Evolutionary conservation across 805 yeast genomes (phyloP).

Genomic region (Ogataea methanolica): DNA sequence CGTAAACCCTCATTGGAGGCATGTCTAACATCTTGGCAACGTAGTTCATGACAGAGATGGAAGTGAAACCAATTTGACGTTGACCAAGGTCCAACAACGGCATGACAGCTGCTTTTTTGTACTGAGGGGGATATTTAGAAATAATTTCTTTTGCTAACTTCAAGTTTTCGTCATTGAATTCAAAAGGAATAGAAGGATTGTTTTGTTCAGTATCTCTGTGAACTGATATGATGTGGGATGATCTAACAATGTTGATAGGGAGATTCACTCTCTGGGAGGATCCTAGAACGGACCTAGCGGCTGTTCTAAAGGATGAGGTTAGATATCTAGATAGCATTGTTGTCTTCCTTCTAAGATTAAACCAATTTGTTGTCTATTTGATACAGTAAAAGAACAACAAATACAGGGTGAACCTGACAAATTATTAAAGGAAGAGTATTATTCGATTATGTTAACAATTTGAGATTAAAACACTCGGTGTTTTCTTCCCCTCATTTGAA

Average conservation of each 20-base stretch:
- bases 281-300: neutral
- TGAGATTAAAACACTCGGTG: too few relatives aligned
- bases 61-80: constrained; percentile 81
- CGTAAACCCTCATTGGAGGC: constrained; percentile 94
- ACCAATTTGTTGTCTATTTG: too few relatives aligned
- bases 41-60: constrained; percentile 84
- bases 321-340: neutral
- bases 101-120: constrained; percentile 86
- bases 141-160: constrained; percentile 68
- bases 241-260: constrained; percentile 11
- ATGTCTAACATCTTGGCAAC: constrained; percentile 79
- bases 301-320: neutral
- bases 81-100: constrained; percentile 83
- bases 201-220: constrained; percentile 71
- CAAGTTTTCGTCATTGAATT: constrained; percentile 61
- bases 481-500: neutral
- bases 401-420: too few relatives aligned
- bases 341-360: neutral
- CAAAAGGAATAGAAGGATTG: constrained; percentile 65
- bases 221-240: constrained; percentile 40
- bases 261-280: neutral
- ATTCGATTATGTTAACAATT: too few relatives aligned
- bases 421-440: too few relatives aligned
- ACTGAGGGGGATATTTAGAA: constrained; percentile 79
- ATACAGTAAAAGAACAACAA: too few relatives aligned